Conservation (phyloP, 768 basidiomycete genomes). For the Suillus discolor region DNA sequence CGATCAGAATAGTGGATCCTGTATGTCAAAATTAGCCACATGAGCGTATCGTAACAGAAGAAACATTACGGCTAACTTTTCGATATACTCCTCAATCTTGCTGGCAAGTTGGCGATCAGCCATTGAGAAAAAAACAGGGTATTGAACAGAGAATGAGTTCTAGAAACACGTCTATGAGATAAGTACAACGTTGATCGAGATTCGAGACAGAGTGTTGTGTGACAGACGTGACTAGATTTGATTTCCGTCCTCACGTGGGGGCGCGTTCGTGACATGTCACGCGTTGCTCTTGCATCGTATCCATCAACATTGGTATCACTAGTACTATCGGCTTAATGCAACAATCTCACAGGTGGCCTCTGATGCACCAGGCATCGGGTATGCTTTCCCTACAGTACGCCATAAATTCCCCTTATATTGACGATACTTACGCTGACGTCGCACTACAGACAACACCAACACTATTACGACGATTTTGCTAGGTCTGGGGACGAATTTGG, state of each 20-base stretch:
- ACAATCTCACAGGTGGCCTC: not conserved
- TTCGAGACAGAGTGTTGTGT: not conserved
- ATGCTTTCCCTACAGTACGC: not conserved
- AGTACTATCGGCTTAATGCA: not conserved
- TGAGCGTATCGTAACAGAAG: constrained; percentile 20
- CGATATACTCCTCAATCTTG: constrained; percentile 76
- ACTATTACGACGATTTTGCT: constrained; percentile 5
- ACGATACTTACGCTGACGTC: not conserved
- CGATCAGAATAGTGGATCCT: constrained; percentile 92
- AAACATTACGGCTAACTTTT: constrained; percentile 55
- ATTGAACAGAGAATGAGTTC: constrained; percentile 10
- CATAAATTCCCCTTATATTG: not conserved
- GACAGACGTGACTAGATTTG: constrained; percentile 9
- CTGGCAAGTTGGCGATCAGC: constrained; percentile 42
- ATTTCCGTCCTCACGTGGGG: constrained; percentile 25
- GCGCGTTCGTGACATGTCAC: constrained; percentile 30
- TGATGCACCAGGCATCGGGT: not conserved
- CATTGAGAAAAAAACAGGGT: constrained; percentile 18
- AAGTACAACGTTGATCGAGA: constrained; percentile 4
- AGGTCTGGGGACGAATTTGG: constrained; percentile 16
- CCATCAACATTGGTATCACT: not conserved
- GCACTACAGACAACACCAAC: constrained; percentile 9
- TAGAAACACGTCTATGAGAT: constrained; percentile 4
- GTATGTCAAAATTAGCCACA: constrained; percentile 13
- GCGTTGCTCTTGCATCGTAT: not conserved